Conservation (phyloP, 179 eudicot genomes). For the Drosera spatulata region DNA sequence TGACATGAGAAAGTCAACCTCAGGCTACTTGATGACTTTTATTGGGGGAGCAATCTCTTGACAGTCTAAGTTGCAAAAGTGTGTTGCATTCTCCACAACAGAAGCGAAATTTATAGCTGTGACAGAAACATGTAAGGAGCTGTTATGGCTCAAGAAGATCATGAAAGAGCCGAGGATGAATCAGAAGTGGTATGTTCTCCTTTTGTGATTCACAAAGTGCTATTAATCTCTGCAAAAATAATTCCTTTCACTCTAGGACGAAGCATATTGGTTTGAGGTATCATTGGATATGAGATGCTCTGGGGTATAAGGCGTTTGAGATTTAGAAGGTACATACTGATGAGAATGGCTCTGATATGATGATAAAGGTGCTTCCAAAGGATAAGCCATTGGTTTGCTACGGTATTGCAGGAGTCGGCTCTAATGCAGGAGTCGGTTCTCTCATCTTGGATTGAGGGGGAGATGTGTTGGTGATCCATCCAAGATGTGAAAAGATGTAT, state of each 20-base stretch:
- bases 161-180: neutral
- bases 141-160: neutral
- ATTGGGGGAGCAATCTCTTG: neutral
- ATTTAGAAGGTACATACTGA: too few relatives aligned
- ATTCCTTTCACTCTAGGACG: neutral
- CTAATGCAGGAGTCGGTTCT: too few relatives aligned
- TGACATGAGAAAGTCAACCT: neutral
- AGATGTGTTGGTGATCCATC: too few relatives aligned
- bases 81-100: neutral
- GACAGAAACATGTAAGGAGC: neutral
- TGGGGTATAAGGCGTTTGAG: too few relatives aligned
- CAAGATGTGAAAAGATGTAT: too few relatives aligned
- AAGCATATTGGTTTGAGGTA: neutral
- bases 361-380: too few relatives aligned
- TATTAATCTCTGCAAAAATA: neutral
- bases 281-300: neutral
- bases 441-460: too few relatives aligned
- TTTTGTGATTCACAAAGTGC: neutral
- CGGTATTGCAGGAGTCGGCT: too few relatives aligned
- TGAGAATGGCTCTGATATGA: too few relatives aligned
- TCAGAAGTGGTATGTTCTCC: neutral
- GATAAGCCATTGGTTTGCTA: too few relatives aligned
- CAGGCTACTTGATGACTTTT: neutral
- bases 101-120: neutral
- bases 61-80: conserved; percentile 2